These are phyloP conservation scores for Paxillus rubicundulus DNA, from an alignment of 768 basidiomycete genomes.

Conservation along the genomic window DNA sequence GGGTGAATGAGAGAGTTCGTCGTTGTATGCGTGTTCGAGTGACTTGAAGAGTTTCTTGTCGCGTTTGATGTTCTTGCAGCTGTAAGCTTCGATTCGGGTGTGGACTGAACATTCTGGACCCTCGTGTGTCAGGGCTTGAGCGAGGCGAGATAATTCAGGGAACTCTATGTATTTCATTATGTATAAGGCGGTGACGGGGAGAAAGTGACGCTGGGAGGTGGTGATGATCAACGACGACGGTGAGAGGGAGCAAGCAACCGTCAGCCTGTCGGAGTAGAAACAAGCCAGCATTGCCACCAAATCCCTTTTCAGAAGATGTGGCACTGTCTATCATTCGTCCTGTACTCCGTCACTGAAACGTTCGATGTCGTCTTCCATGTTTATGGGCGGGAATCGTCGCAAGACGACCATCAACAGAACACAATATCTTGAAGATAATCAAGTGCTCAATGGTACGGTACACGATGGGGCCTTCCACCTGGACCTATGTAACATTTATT, in stretches of 20 bases:
- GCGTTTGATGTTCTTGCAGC: slow-evolving; percentile 94
- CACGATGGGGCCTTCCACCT: neutral
- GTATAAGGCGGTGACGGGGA: neutral
- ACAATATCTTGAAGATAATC: neutral
- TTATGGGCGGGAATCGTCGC: too few relatives aligned
- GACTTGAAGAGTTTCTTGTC: slow-evolving; percentile 96
- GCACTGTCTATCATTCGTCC: slow-evolving; percentile 8
- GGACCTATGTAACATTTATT: too few relatives aligned
- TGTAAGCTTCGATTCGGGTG: slow-evolving; percentile 94
- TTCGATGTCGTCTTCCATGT: neutral
- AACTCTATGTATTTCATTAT: slow-evolving; percentile 88
- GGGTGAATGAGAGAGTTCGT: slow-evolving; percentile 77
- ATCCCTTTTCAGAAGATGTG: slow-evolving; percentile 14
- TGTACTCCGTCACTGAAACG: neutral
- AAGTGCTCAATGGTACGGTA: neutral
- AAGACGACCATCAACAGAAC: too few relatives aligned
- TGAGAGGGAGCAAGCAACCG: neutral
- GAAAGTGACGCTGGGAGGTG: neutral
- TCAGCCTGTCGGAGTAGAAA: slow-evolving; percentile 11
- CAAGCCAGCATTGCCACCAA: neutral
- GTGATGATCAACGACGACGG: neutral
- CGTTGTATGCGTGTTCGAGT: slow-evolving; percentile 81
- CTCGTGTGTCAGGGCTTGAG: slow-evolving; percentile 78
- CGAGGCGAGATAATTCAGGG: slow-evolving; percentile 74
- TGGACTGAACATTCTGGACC: slow-evolving; percentile 87